phyloP scores from a whole-genome alignment of 108 stramenopile species.

The Cylindrotheca fusiformis region DNA sequence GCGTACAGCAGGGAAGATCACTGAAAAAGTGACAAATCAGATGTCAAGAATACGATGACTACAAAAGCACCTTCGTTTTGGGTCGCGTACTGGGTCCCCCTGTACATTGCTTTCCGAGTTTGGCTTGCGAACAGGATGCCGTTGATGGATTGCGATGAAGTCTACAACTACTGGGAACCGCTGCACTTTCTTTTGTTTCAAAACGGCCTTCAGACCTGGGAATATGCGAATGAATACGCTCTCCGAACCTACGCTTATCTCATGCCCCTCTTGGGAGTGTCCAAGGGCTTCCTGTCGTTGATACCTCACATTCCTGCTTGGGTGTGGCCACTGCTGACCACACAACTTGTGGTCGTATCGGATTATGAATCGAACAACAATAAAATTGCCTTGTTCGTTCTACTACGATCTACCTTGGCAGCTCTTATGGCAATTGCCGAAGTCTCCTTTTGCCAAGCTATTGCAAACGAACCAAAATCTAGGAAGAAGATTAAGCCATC shows the following conservation, averaged over 20 bases:
- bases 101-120: slow-evolving; percentile 60
- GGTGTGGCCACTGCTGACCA: slow-evolving; percentile 28
- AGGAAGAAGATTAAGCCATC: background rate
- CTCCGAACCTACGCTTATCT: slow-evolving; percentile 94
- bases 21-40: background rate
- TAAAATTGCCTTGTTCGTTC: slow-evolving; percentile 49
- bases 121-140: slow-evolving; percentile 71
- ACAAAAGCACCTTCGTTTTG: background rate
- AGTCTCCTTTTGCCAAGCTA: slow-evolving; percentile 33
- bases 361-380: background rate
- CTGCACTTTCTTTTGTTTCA: slow-evolving; percentile 89
- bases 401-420: slow-evolving; percentile 47
- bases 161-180: slow-evolving; percentile 99
- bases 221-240: slow-evolving; percentile 91
- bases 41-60: background rate
- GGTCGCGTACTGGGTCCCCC: slow-evolving; percentile 2
- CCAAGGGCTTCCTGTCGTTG: slow-evolving; percentile 13
- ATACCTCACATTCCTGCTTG: slow-evolving; percentile 15
- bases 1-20: no score
- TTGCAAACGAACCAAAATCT: slow-evolving; percentile 2
- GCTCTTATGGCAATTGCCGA: slow-evolving; percentile 35
- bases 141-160: slow-evolving; percentile 97
- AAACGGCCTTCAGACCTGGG: slow-evolving; percentile 86
- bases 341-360: slow-evolving; percentile 3
- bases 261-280: slow-evolving; percentile 32